phyloP scores from a whole-genome alignment of 2,329 filamentous ascomycete species.

The Phaeophleospora eucalypticola region DNA sequence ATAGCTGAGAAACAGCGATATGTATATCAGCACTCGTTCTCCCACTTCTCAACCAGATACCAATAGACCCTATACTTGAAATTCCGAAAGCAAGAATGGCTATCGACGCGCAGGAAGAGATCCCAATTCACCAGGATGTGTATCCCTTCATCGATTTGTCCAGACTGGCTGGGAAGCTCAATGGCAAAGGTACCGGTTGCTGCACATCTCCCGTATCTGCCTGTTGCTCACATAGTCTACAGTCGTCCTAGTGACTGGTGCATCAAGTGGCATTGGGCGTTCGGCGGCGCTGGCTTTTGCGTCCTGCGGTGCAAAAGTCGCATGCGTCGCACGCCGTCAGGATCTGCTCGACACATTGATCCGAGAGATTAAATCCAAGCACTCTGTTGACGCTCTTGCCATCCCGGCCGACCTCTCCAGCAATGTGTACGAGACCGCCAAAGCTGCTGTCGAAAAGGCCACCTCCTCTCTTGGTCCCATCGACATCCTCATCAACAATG shows the following conservation, averaged over 20 bases:
- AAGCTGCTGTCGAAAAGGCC: constrained; percentile 14
- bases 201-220: not conserved
- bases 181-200: constrained; percentile 14
- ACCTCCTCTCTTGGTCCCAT: constrained; percentile 17
- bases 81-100: no score
- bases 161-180: constrained; percentile 19
- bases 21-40: no score
- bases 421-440: constrained; percentile 7
- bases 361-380: constrained; percentile 16
- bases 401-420: constrained; percentile 16
- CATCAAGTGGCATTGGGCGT: constrained; percentile 21
- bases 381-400: constrained; percentile 15
- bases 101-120: no score
- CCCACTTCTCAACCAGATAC: no score
- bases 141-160: constrained; percentile 19
- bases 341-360: constrained; percentile 17
- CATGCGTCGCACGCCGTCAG: constrained; percentile 21
- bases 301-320: constrained; percentile 19
- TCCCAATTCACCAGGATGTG: constrained; percentile 5
- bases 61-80: no score
- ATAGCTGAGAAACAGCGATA: no score
- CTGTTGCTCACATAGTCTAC: not conserved
- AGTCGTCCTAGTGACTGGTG: constrained; percentile 26
- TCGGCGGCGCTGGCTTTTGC: constrained; percentile 18
- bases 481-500: constrained; percentile 20